Percentiles rank a stretch among this genome's conserved stretches.
phyloP scores from a whole-genome alignment of 306 rosid species.

The Abrus precatorius region DNA sequence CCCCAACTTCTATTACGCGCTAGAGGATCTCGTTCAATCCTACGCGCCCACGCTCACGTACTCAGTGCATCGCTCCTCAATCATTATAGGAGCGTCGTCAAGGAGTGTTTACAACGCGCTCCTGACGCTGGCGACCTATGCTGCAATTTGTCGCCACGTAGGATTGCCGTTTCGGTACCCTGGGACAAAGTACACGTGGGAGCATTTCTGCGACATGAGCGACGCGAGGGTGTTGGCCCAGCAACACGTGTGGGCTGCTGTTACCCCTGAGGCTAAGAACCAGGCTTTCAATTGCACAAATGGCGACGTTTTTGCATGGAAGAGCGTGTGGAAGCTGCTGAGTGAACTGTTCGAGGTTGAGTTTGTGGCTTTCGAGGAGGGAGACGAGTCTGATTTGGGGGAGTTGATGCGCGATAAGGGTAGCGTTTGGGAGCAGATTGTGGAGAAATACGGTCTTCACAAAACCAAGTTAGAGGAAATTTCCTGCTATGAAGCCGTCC shows the following conservation, averaged over 20 bases:
- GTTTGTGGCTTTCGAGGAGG: conserved; percentile 47
- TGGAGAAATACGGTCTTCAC: conserved; percentile 51
- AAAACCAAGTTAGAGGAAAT: conserved; percentile 56
- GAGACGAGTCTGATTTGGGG: conserved; percentile 38
- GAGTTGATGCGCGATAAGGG: conserved; percentile 56
- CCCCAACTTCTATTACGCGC: conserved; percentile 60
- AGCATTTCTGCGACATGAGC: conserved; percentile 59
- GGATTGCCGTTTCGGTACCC: conserved; percentile 51
- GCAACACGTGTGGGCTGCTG: conserved; percentile 64
- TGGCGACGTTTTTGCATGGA: conserved; percentile 56
- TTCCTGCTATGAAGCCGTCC: neutral
- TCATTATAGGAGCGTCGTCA: conserved; percentile 46
- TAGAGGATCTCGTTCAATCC: conserved; percentile 44
- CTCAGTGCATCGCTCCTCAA: conserved; percentile 52
- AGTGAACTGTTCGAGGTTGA: conserved; percentile 41
- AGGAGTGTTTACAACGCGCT: conserved; percentile 42
- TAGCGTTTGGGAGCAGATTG: conserved; percentile 55
- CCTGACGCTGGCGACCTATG: conserved; percentile 33
- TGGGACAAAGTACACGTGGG: conserved; percentile 54
- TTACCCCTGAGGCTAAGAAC: conserved; percentile 37
- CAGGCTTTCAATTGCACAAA: conserved; percentile 58
- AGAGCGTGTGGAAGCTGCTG: conserved; percentile 45
- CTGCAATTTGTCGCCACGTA: conserved; percentile 41
- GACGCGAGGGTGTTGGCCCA: conserved; percentile 50
- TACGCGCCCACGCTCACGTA: conserved; percentile 15